A percentile compares a stretch with the other conserved stretches of the same genome.
phyloP scores from a whole-genome alignment of 2,329 filamentous ascomycete genomes.

The Immersiporthe knoxdaviesiana region DNA sequence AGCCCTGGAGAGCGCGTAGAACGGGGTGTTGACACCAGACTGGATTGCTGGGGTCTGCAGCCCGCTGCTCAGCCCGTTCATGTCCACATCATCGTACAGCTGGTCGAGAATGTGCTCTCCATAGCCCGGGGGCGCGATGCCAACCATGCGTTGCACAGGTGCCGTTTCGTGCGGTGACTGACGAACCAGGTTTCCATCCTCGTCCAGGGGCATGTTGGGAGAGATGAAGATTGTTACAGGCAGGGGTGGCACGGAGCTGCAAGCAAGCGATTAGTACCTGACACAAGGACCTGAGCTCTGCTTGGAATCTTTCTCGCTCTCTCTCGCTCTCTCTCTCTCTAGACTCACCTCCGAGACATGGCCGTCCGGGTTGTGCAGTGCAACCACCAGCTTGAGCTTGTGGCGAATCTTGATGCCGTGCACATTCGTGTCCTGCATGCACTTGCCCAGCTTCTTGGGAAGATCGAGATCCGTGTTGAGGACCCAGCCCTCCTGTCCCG shows the following conservation, averaged over 20 bases:
- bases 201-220: slow-evolving; percentile 85
- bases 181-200: slow-evolving; percentile 77
- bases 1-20: slow-evolving; percentile 70
- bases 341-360: slow-evolving; percentile 80
- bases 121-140: slow-evolving; percentile 87
- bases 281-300: not conserved
- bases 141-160: slow-evolving; percentile 58
- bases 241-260: slow-evolving; percentile 82
- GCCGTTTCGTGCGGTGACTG: slow-evolving; percentile 57
- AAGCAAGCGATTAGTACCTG: slow-evolving; percentile 32
- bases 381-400: slow-evolving; percentile 88
- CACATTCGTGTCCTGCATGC: slow-evolving; percentile 86
- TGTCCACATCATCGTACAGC: slow-evolving; percentile 85
- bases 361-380: slow-evolving; percentile 91
- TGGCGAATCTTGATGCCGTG: slow-evolving; percentile 91
- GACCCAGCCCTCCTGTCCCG: slow-evolving; percentile 67
- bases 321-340: no score
- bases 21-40: slow-evolving; percentile 81
- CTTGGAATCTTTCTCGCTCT: no score
- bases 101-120: slow-evolving; percentile 88
- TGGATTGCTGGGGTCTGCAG: slow-evolving; percentile 69
- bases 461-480: slow-evolving; percentile 68
- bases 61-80: slow-evolving; percentile 62
- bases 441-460: slow-evolving; percentile 79
- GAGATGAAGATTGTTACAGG: slow-evolving; percentile 95